Evolutionary conservation across 2,329 filamentous ascomycete species (phyloP).

Genomic region (Neonectria magnoliae): DNA sequence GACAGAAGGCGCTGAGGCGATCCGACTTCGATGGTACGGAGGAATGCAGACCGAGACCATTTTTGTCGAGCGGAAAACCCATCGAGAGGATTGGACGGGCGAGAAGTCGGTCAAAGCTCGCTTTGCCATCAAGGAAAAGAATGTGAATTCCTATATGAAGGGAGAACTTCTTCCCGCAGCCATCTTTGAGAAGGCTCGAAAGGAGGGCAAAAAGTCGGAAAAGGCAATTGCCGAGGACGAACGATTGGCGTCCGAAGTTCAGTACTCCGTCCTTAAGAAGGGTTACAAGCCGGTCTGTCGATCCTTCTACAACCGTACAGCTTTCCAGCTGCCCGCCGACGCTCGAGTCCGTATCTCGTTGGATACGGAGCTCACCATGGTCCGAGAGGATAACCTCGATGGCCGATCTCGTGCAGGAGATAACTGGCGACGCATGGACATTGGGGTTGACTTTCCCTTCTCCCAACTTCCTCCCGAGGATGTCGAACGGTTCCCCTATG

Average conservation of each 20-base stretch:
- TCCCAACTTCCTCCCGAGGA: conserved; percentile 86
- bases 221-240: conserved; percentile 93
- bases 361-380: conserved; percentile 95
- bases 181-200: conserved; percentile 96
- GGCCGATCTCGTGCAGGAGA: conserved; percentile 78
- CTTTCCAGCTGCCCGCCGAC: conserved; percentile 96
- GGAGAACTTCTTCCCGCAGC: conserved; percentile 86
- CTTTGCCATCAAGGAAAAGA: conserved; percentile 95
- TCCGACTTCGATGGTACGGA: conserved; percentile 96
- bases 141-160: conserved; percentile 88
- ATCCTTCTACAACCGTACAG: conserved; percentile 97
- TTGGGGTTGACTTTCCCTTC: conserved; percentile 96
- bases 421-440: conserved; percentile 97
- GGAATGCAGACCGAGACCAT: conserved; percentile 96
- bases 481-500: conserved; percentile 92
- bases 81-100: conserved; percentile 98
- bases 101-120: conserved; percentile 99
- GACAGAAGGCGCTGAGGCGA: conserved; percentile 96
- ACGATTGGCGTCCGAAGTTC: conserved; percentile 88
- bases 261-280: conserved; percentile 90
- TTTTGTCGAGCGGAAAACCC: conserved; percentile 97
- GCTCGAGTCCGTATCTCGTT: conserved; percentile 95
- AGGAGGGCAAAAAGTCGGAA: conserved; percentile 92
- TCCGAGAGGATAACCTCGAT: conserved; percentile 93
- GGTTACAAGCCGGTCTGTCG: conserved; percentile 89